Evolutionary conservation across 192 early-diverging fungal genomes (phyloP).

Genomic region (Paraglomus brasilianum): DNA sequence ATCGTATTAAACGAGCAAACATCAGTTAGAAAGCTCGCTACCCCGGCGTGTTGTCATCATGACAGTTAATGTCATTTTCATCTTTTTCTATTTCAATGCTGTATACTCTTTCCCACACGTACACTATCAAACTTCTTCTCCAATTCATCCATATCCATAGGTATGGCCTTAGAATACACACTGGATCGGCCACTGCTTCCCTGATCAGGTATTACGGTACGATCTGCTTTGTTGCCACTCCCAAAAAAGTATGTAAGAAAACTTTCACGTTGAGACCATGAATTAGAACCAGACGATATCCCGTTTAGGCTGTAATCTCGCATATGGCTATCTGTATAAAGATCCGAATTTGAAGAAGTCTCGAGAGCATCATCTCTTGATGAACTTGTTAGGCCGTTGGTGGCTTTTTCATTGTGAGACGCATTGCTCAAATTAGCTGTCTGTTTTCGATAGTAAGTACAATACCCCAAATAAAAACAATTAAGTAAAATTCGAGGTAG

Average conservation of each 20-base stretch:
- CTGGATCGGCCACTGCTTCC: background rate
- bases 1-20: background rate
- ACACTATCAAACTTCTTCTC: conserved; percentile 29
- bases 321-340: background rate
- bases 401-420: background rate
- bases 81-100: conserved; percentile 32
- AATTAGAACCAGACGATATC: background rate
- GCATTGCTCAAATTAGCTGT: background rate
- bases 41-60: background rate
- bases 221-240: conserved; percentile 33
- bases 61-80: conserved; percentile 42
- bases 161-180: background rate
- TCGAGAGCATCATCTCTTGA: conserved; percentile 15
- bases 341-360: conserved; percentile 1
- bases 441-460: background rate
- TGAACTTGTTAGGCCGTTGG: background rate
- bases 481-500: too few species aligned
- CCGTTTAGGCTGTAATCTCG: background rate
- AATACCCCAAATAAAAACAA: background rate
- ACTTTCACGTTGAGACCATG: conserved; percentile 20
- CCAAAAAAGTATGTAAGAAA: conserved; percentile 58
- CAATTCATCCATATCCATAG: conserved; percentile 26
- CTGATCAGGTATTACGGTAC: conserved; percentile 18
- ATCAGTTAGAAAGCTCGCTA: too few species aligned
- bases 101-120: background rate